Base-by-base conservation (phyloP, 805 yeast genomes). In the Suhomyces sp. region DNA sequence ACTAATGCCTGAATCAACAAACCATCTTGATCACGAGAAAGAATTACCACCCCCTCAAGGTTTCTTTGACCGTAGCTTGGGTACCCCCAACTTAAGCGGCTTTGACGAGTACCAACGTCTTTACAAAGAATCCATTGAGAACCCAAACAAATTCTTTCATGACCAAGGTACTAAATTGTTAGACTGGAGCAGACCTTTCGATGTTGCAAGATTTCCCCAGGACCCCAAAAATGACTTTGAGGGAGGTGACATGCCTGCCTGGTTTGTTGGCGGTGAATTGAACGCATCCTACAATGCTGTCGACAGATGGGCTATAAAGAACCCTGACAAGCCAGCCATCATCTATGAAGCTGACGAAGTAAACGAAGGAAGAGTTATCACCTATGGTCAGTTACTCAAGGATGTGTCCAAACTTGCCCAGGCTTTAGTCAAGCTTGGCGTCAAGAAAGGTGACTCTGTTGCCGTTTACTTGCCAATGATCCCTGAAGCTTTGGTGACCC, bases 401-500 rank as follows among this genome's bases (percentile, higher is more conserved):
- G 86, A 90, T 60, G 97, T 93, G 45, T 86, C 88, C 59, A 85
- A 87, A 66, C 85, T 91, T 62, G 97, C 98, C 10, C 92, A 88
- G 61, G 87, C 90, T 44, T 81, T 94, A 68, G 76, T 81, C 58
- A 80, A 85, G 54, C 85, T 91, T 82, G 99, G 99, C 53, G 93
- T 93, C 61, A 76, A 80, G 61, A 89, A 90, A 72, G 99, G 99
- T 67, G 99, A 93, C 68, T 88, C 96, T 26, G 98, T 93, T 54
- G 98, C 97, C 48, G 88, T 93, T 54, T 93, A 93, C 73, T 77
- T 93, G 69, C 99, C 99, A 66, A 93, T 94, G 99, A 92, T 92
- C 56, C 96, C 98, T 48, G 97, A 92, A 75, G 97, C 97, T 19
- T 78, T 94, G 56, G 84, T 94, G 53, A 88, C 99, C n/a, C 83